Percentiles rank a stretch among this genome's conserved stretches.
These are phyloP conservation scores for Phlebiopsis flavidoalba DNA, from an alignment of 768 basidiomycete species.

Conservation along the genomic window DNA sequence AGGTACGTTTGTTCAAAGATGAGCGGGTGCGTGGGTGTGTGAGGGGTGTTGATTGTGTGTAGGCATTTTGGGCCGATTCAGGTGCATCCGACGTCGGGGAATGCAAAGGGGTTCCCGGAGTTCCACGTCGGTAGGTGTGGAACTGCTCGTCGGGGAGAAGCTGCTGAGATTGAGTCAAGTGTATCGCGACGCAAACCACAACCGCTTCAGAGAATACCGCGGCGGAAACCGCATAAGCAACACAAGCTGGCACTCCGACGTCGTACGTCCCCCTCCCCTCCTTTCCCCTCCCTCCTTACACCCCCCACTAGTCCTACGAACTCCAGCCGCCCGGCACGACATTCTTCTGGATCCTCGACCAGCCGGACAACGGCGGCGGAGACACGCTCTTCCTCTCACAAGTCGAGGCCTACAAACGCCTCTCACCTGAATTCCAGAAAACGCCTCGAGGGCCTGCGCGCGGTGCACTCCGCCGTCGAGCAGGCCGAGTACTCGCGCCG, in stretches of 20 bases:
- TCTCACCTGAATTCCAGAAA: conserved; percentile 52
- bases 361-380: conserved; percentile 34
- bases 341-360: conserved; percentile 52
- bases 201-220: conserved; percentile 38
- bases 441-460: conserved; percentile 50
- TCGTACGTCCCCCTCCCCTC: conserved; percentile 27
- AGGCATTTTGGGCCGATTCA: conserved; percentile 25
- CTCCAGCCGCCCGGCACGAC: conserved; percentile 51
- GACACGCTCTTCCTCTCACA: conserved; percentile 55
- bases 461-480: conserved; percentile 49
- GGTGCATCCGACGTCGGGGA: conserved; percentile 36
- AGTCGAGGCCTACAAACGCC: conserved; percentile 54
- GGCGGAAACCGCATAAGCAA: conserved; percentile 36
- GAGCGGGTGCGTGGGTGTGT: too few relatives aligned
- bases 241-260: conserved; percentile 52
- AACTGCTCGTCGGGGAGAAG: conserved; percentile 28
- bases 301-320: conserved; percentile 41
- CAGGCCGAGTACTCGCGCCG: conserved; percentile 38
- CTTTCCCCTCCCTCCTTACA: neutral
- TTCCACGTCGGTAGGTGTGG: conserved; percentile 37
- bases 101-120: conserved; percentile 51
- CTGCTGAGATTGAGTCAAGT: conserved; percentile 19
- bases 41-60: neutral
- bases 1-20: conserved; percentile 4
- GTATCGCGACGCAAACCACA: conserved; percentile 43